Evolutionary conservation across 1,139 yeast species (phyloP), one percentile per base, ranked within the genome.

Genomic region (Maudiozyma humilis): DNA sequence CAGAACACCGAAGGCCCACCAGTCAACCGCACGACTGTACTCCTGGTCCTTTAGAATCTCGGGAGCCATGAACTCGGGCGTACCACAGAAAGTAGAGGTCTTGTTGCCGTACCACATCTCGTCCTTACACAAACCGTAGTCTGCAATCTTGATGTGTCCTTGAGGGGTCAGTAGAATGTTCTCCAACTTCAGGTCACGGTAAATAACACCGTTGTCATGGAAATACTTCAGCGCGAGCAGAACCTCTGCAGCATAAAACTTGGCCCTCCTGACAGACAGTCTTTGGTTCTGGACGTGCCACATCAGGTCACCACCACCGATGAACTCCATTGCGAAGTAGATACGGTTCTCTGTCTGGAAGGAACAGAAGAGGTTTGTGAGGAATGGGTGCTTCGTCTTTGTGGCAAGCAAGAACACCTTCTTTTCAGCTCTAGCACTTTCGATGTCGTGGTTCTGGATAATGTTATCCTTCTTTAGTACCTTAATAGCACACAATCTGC

Each of bases 1-100:
- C 52, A 91, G 72, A 31, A 93, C 97, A 44, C 99, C 99, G 71
- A 89, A 87, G 0, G 98, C 97, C 98, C 98, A 91, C 98, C 98
- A 93, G 66, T 91, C 99, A 44, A 91, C 98, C 39, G 93, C 84
- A 56, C 95, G 78, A 42, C 88, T 93, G 60, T 91, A 91, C 49
- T 82, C 83, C 64, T 88, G 95, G 45, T 93, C 97, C 46, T 86
- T 80, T 58, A 93, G 73, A 55, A 91, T 89, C 66, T 91, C 99
- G 0, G 99, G 99, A 1, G 98, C 99, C 96, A 91, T 91, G 57
- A 91, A 87, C 63, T 91, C 98, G 0, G 99, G 98, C 1, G 99
- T 91, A 57, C 99, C 99, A 70, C 98, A 93, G 68, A 91, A 91
- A 0, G 99, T 91, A 10, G 91, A 85, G 0, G 98, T 93, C 25